Conservation (phyloP, 169 alveolate species). For the Plasmodium falciparum region DNA sequence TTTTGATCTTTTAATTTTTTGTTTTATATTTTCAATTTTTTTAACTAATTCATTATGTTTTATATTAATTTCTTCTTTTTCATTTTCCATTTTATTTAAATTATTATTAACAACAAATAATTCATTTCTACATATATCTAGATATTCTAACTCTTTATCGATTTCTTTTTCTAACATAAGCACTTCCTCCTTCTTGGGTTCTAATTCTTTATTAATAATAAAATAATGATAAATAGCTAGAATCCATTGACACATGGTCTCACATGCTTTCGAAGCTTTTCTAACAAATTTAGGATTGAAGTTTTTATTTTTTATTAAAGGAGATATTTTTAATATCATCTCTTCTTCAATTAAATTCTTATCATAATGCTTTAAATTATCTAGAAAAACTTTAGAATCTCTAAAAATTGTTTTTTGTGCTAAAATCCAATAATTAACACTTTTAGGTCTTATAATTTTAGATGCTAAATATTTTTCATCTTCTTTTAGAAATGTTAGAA, state of each 20-base stretch:
- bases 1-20: conserved; percentile 58
- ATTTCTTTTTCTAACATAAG: conserved; percentile 63
- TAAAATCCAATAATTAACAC: conserved; percentile 67
- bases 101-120: conserved; percentile 33
- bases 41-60: conserved; percentile 45
- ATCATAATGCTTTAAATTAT: conserved; percentile 58
- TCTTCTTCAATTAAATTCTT: conserved; percentile 72
- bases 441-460: conserved; percentile 43
- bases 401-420: conserved; percentile 74
- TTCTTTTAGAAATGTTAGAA: conserved; percentile 63
- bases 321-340: conserved; percentile 52
- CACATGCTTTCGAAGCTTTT: conserved; percentile 76
- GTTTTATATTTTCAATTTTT: conserved; percentile 68
- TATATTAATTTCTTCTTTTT: conserved; percentile 47
- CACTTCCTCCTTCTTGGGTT: conserved; percentile 67
- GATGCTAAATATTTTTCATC: conserved; percentile 72
- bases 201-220: conserved; percentile 59
- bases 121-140: conserved; percentile 40
- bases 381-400: conserved; percentile 66
- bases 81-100: conserved; percentile 33
- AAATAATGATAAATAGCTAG: conserved; percentile 70
- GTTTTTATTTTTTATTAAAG: conserved; percentile 69
- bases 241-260: conserved; percentile 77
- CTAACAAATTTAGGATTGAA: conserved; percentile 72
- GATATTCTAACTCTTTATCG: conserved; percentile 40